Base-by-base conservation (phyloP, 257 asterid genomes). In the Ajuga chamaepitys region DNA sequence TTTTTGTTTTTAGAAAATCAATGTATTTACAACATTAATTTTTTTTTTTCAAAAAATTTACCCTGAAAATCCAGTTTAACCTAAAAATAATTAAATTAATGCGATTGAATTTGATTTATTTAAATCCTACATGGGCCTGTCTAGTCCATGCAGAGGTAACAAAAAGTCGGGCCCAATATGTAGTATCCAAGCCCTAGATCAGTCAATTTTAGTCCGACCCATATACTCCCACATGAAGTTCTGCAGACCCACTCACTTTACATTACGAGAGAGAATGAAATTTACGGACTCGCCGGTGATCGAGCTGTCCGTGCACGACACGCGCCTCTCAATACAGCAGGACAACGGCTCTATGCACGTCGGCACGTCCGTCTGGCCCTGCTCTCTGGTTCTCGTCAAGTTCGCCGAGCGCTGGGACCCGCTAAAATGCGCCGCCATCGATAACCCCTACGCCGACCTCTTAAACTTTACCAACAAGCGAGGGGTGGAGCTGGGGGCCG, bases 281-380 rank as follows among this genome's bases (percentile, higher is more conserved):
- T 93, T 89, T 85, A 87, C 92, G 1, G 88, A 80, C 24, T 93
- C 99, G 54, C 99, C 97, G 45, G 92, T 76, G 64, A 85, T 93
- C 73, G 95, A 89, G 37, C 83, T 89, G 61, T 46, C 74, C 71
- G 86, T 93, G 67, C 78, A 47, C 46, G 65, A 77, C 75, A 74
- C 76, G 50, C 85, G 54, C 70, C 86, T 93, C 74, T 84, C 90
- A 1, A 50, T 93, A 80, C 95, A 89, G 62, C 99, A 89, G 83
- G 96, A 93, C 84, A 93, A 93, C 71, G 89, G 85, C 72, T 75
- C 99, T 56, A 89, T 93, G 95, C 97, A 93, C 71, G 99, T 89
- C 64, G 96, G 99, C 70, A 93, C 99, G 79, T 83, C 96, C 75
- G 97, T 89, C 55, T 93, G 99, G 99, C 96, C 97, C 2, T 87